Evolutionary conservation across 371 early-diverging fungal genomes (phyloP).

Genomic region (Mycotypha africana): DNA sequence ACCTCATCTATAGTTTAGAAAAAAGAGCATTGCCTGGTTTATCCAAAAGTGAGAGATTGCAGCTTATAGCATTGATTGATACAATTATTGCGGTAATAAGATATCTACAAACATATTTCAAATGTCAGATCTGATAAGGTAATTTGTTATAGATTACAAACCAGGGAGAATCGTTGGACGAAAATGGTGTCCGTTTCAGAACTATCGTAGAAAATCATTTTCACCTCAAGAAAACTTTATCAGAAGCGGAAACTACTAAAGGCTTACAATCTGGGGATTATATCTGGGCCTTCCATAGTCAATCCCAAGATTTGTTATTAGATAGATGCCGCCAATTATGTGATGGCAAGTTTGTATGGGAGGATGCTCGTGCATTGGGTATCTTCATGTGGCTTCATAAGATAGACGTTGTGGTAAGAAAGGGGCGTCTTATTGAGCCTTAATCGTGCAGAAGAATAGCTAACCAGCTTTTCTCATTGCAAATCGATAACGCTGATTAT

Average conservation of each 20-base stretch:
- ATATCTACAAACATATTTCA: too few relatives aligned
- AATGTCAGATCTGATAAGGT: too few relatives aligned
- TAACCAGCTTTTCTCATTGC: too few relatives aligned
- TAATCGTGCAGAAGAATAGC: not conserved
- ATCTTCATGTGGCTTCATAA: constrained; percentile 84
- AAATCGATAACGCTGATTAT: too few relatives aligned
- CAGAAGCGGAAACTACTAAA: constrained; percentile 24
- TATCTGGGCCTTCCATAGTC: constrained; percentile 85
- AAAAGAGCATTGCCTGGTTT: constrained; percentile 41
- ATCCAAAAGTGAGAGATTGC: constrained; percentile 33
- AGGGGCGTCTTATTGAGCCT: too few relatives aligned
- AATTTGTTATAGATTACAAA: constrained; percentile 48
- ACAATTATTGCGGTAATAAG: constrained; percentile 59
- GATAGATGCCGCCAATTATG: constrained; percentile 58
- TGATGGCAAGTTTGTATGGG: constrained; percentile 72
- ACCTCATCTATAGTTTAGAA: constrained; percentile 32
- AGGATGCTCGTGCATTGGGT: constrained; percentile 74
- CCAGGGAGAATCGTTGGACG: constrained; percentile 75
- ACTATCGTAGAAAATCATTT: constrained; percentile 67
- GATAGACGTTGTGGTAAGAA: constrained; percentile 62
- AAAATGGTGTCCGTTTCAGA: constrained; percentile 83
- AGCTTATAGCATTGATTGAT: constrained; percentile 58
- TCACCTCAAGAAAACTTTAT: constrained; percentile 46
- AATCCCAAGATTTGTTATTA: constrained; percentile 82
- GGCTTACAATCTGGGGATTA: constrained; percentile 68